These are phyloP conservation scores for Parasitella parasitica DNA, from an alignment of 371 early-diverging fungal species.

Conservation along the genomic window DNA sequence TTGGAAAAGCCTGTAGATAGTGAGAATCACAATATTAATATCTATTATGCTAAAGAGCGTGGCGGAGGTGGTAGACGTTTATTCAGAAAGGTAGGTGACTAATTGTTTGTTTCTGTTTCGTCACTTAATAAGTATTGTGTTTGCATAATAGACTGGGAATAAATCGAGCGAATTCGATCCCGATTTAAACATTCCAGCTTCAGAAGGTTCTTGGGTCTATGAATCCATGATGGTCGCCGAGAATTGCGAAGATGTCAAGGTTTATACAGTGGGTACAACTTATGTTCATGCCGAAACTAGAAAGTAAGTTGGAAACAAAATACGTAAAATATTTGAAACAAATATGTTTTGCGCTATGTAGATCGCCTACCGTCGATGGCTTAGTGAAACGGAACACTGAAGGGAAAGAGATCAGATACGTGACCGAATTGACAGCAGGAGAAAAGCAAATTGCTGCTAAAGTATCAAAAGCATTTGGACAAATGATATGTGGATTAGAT, in stretches of 20 bases:
- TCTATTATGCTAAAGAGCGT: conserved; percentile 83
- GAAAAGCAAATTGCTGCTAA: conserved; percentile 85
- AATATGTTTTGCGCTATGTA: conserved; percentile 16
- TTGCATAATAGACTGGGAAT: conserved; percentile 72
- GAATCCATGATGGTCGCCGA: conserved; percentile 95
- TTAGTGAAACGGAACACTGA: conserved; percentile 93
- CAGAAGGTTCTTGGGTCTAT: conserved; percentile 90
- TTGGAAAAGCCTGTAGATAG: conserved; percentile 98
- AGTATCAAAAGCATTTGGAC: conserved; percentile 86
- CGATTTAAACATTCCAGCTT: conserved; percentile 62
- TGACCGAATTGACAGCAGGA: conserved; percentile 75
- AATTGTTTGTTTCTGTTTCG: neutral
- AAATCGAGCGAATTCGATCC: conserved; percentile 93
- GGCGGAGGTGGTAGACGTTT: conserved; percentile 94
- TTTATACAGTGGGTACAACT: conserved; percentile 91
- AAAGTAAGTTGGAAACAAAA: conserved; percentile 59
- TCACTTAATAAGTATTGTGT: neutral
- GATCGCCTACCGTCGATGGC: conserved; percentile 98
- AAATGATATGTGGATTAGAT: conserved; percentile 96
- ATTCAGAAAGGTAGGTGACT: conserved; percentile 83
- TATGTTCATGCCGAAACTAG: conserved; percentile 97
- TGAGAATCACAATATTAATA: conserved; percentile 97
- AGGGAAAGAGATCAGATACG: conserved; percentile 96
- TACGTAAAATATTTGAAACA: neutral
- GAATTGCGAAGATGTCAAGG: conserved; percentile 96